Percentiles rank a stretch among this genome's conserved stretches.
These are phyloP conservation scores for Phialocephala sp. DNA, from an alignment of 2,329 filamentous ascomycete genomes.

Conservation along the genomic window DNA sequence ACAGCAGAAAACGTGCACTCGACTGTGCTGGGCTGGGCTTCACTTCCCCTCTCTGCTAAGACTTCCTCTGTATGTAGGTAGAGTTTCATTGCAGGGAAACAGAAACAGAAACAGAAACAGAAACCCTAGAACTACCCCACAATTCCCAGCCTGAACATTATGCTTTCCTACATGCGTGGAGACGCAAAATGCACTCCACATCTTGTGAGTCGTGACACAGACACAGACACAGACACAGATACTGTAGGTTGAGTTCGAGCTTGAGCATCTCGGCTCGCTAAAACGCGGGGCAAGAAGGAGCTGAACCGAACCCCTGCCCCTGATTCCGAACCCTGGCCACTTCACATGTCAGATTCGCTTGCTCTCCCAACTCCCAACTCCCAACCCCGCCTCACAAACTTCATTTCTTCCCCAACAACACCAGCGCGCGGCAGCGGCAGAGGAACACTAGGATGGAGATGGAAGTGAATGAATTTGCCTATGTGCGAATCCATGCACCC, in stretches of 20 bases:
- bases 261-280: too few species aligned
- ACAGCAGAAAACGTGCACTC: neutral
- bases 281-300: slow-evolving; percentile 6
- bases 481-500: neutral
- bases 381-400: neutral
- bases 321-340: neutral
- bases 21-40: neutral
- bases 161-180: neutral
- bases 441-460: neutral
- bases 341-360: slow-evolving; percentile 3
- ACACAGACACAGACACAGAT: neutral
- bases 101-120: neutral
- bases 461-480: neutral
- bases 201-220: neutral
- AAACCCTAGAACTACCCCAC: slow-evolving; percentile 4
- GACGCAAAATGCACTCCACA: neutral
- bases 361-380: neutral
- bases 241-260: too few species aligned
- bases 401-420: neutral
- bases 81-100: too few species aligned
- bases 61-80: too few species aligned
- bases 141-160: neutral
- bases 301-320: neutral
- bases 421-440: too few species aligned
- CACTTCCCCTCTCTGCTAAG: neutral